Conservation (phyloP, 2,329 filamentous ascomycete species). For the Grosmannia penicillata region DNA sequence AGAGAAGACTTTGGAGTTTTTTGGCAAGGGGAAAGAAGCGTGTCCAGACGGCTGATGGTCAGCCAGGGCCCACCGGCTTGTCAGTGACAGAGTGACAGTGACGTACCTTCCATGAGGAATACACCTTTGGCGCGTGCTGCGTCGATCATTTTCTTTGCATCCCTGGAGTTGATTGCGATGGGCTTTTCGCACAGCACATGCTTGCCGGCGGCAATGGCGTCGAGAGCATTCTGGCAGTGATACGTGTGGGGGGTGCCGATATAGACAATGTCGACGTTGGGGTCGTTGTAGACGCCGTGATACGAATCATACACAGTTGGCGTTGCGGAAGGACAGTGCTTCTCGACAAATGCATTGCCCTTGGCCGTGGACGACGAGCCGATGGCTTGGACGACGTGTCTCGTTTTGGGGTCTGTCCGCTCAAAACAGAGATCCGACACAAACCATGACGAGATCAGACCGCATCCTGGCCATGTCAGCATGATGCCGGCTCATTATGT, state of each 20-base stretch:
- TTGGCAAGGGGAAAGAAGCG: constrained; percentile 24
- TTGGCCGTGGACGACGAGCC: constrained; percentile 21
- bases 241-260: constrained; percentile 29
- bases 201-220: constrained; percentile 42
- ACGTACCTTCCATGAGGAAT: constrained; percentile 23
- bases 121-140: constrained; percentile 24
- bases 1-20: constrained; percentile 19
- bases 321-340: constrained; percentile 9
- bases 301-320: constrained; percentile 20
- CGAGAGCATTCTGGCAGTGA: constrained; percentile 24
- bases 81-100: no score
- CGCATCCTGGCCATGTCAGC: constrained; percentile 9
- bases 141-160: constrained; percentile 21
- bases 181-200: constrained; percentile 58
- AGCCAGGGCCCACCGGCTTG: neutral
- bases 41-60: constrained; percentile 24
- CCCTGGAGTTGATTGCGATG: constrained; percentile 24
- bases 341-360: constrained; percentile 21
- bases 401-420: constrained; percentile 17
- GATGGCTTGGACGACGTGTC: constrained; percentile 23
- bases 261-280: constrained; percentile 28
- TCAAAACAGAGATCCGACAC: constrained; percentile 21
- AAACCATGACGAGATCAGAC: constrained; percentile 29
- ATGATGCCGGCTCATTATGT: neutral
- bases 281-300: constrained; percentile 22